phyloP scores from a whole-genome alignment of 2,329 filamentous ascomycete genomes.

The Magnaporthales sp. region DNA sequence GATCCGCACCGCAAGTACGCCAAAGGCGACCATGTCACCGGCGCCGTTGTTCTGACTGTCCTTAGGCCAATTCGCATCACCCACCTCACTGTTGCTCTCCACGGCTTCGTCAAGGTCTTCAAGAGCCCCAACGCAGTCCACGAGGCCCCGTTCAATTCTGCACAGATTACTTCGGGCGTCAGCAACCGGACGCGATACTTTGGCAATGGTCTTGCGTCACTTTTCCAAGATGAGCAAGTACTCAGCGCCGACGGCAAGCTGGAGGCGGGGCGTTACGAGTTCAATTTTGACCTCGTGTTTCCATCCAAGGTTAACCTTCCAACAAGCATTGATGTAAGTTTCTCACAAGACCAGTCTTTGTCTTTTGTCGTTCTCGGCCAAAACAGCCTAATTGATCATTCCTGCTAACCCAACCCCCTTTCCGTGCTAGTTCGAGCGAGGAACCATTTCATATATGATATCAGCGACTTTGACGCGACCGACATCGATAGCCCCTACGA shows the following conservation, averaged over 20 bases:
- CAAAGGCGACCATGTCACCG: slow-evolving; percentile 66
- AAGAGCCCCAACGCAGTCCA: slow-evolving; percentile 55
- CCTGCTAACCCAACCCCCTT: not conserved
- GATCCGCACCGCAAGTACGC: slow-evolving; percentile 71
- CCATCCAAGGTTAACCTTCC: slow-evolving; percentile 39
- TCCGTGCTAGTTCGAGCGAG: slow-evolving; percentile 75
- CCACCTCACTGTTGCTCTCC: slow-evolving; percentile 68
- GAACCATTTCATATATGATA: slow-evolving; percentile 84
- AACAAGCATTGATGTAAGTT: slow-evolving; percentile 83
- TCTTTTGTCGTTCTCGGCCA: not conserved
- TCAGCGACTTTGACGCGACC: slow-evolving; percentile 85
- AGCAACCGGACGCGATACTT: slow-evolving; percentile 45
- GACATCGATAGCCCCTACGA: slow-evolving; percentile 72
- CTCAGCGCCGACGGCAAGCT: slow-evolving; percentile 71
- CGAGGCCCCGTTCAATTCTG: slow-evolving; percentile 28
- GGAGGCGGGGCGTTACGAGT: slow-evolving; percentile 67
- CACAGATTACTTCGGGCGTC: slow-evolving; percentile 24
- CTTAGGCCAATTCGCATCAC: slow-evolving; percentile 70
- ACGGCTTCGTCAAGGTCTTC: slow-evolving; percentile 72
- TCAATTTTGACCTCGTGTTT: slow-evolving; percentile 42
- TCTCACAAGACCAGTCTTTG: not conserved
- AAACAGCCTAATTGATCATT: not conserved
- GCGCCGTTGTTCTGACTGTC: slow-evolving; percentile 63
- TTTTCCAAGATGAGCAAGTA: slow-evolving; percentile 77
- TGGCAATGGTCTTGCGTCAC: slow-evolving; percentile 68